These are phyloP conservation scores for Geotrichum candidum DNA, from an alignment of 1,139 yeast species.

Conservation along the genomic window DNA sequence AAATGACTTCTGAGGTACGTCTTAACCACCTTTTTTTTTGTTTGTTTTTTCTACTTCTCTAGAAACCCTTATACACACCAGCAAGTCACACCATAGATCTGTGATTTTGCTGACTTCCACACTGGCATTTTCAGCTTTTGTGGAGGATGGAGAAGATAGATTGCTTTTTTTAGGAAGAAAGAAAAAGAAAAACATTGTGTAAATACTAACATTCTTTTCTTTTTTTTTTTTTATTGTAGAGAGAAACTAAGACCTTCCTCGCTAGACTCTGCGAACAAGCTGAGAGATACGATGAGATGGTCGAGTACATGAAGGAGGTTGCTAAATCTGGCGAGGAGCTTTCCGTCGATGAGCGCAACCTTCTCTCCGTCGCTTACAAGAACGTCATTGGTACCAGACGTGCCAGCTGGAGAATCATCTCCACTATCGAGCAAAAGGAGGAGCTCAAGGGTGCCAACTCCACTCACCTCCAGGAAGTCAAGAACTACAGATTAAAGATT, in stretches of 20 bases:
- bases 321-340: conserved; percentile 94
- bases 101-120: neutral
- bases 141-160: neutral
- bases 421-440: conserved; percentile 96
- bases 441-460: conserved; percentile 77
- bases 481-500: conserved; percentile 91
- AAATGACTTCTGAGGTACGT: conserved; percentile 2
- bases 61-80: neutral
- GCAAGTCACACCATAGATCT: neutral
- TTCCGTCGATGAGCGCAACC: conserved; percentile 95
- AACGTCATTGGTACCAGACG: conserved; percentile 98
- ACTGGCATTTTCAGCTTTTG: neutral
- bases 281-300: conserved; percentile 95
- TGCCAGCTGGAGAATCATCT: conserved; percentile 98
- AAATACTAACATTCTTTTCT: conserved; percentile 25
- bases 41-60: neutral
- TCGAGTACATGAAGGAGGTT: conserved; percentile 95
- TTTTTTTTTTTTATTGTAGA: conserved; percentile 53
- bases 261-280: conserved; percentile 99
- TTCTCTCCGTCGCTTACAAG: conserved; percentile 94
- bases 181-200: neutral
- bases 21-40: neutral
- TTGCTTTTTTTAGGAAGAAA: too few relatives aligned
- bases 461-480: conserved; percentile 64
- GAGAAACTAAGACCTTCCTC: conserved; percentile 55